Percentiles rank a stretch among this genome's conserved stretches.
These are phyloP conservation scores for Akanthomyces dipterigenus DNA, from an alignment of 2,329 filamentous ascomycete species.

Conservation along the genomic window DNA sequence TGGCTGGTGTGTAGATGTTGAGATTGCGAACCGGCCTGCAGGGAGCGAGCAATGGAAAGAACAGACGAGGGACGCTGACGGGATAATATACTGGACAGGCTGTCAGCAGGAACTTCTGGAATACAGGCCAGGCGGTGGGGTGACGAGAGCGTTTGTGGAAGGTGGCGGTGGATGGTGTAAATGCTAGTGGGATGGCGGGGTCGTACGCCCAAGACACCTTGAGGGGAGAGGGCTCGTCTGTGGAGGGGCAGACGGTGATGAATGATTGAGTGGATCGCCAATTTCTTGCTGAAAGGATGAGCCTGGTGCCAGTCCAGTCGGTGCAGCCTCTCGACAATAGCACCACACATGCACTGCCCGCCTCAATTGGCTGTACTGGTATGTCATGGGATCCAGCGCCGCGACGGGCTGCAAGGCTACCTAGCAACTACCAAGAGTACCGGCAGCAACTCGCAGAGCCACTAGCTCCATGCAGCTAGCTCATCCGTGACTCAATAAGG, in stretches of 20 bases:
- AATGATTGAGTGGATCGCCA: not conserved
- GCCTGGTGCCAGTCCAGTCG: not conserved
- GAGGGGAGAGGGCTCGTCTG: not conserved
- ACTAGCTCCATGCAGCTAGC: constrained; percentile 6
- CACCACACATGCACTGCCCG: not conserved
- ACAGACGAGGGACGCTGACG: not conserved
- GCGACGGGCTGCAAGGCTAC: too few relatives aligned
- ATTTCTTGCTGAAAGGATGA: not conserved
- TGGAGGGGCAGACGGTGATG: not conserved
- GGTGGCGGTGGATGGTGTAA: constrained; percentile 3
- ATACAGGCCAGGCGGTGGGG: not conserved
- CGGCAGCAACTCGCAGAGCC: not conserved
- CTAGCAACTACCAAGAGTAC: too few relatives aligned
- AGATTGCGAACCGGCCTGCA: not conserved
- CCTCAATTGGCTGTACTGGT: not conserved
- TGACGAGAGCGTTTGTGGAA: constrained; percentile 2
- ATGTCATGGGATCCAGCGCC: too few relatives aligned
- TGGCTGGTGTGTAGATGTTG: constrained; percentile 14
- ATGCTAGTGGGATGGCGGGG: constrained; percentile 2
- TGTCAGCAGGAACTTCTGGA: constrained; percentile 2
- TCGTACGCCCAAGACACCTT: not conserved
- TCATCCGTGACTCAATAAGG: not conserved
- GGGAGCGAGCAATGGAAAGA: not conserved
- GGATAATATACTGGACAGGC: constrained; percentile 7
- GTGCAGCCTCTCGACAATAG: not conserved